A percentile compares a stretch with the other conserved stretches of the same genome.
These are phyloP conservation scores for Penicillium salamii DNA, from an alignment of 495 filamentous ascomycete species.

Conservation along the genomic window DNA sequence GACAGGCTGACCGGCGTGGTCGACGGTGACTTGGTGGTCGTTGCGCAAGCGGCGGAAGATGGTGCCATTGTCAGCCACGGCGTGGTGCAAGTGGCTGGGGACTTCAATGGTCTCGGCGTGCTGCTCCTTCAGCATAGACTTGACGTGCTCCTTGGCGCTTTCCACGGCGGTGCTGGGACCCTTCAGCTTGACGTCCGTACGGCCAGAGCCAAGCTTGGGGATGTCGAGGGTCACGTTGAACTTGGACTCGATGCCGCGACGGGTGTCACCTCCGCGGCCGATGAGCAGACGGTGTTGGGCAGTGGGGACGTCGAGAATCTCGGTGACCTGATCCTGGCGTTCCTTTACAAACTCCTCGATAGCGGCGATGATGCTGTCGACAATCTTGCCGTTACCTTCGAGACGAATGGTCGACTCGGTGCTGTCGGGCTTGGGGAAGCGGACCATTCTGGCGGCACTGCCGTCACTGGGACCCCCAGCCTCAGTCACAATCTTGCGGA, in stretches of 20 bases:
- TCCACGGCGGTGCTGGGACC: slow-evolving; percentile 76
- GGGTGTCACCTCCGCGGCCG: slow-evolving; percentile 82
- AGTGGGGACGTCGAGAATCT: slow-evolving; percentile 72
- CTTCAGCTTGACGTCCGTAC: slow-evolving; percentile 74
- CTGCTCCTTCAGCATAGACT: slow-evolving; percentile 74
- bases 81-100: slow-evolving; percentile 76
- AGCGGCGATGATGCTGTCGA: slow-evolving; percentile 81
- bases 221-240: slow-evolving; percentile 90
- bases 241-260: slow-evolving; percentile 80
- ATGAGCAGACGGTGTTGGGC: slow-evolving; percentile 91
- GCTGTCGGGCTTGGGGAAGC: slow-evolving; percentile 80
- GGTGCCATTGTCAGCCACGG: slow-evolving; percentile 81
- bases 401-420: slow-evolving; percentile 79
- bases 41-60: slow-evolving; percentile 85
- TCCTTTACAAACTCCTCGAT: slow-evolving; percentile 78
- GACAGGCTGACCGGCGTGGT: slow-evolving; percentile 75
- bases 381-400: slow-evolving; percentile 76
- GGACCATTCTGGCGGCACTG: slow-evolving; percentile 78
- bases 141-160: slow-evolving; percentile 80
- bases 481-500: slow-evolving; percentile 80
- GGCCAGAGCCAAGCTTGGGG: slow-evolving; percentile 70
- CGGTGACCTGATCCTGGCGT: slow-evolving; percentile 72
- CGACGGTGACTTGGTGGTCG: slow-evolving; percentile 81
- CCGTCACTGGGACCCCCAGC: slow-evolving; percentile 87
- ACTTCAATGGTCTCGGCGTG: slow-evolving; percentile 83